Evolutionary conservation across 1,284 basidiomycete genomes (phyloP).

Genomic region (Ceratobasidium sp.): DNA sequence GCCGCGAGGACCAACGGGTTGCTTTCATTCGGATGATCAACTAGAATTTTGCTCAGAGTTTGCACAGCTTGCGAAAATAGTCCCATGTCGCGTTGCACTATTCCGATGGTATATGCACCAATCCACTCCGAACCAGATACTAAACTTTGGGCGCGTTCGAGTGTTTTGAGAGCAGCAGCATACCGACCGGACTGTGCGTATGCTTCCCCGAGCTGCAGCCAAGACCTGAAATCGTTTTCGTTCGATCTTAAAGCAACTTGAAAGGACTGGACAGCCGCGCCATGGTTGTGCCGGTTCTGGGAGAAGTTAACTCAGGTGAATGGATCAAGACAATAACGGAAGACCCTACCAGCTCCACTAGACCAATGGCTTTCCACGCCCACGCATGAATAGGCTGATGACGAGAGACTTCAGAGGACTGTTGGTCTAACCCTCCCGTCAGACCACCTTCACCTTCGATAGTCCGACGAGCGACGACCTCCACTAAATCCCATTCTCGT

Average conservation of each 20-base stretch:
- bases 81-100: slow-evolving; percentile 84
- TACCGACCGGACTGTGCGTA: slow-evolving; percentile 89
- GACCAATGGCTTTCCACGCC: slow-evolving; percentile 98
- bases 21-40: slow-evolving; percentile 56
- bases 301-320: slow-evolving; percentile 9
- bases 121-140: slow-evolving; percentile 79
- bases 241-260: slow-evolving; percentile 88
- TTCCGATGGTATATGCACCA: slow-evolving; percentile 82
- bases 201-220: slow-evolving; percentile 92
- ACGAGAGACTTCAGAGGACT: slow-evolving; percentile 53
- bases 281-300: slow-evolving; percentile 78
- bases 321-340: neutral
- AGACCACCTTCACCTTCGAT: slow-evolving; percentile 91
- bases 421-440: slow-evolving; percentile 61
- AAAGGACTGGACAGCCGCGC: slow-evolving; percentile 82
- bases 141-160: slow-evolving; percentile 76
- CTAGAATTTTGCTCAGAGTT: slow-evolving; percentile 68
- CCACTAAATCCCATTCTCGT: slow-evolving; percentile 94
- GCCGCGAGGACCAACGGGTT: slow-evolving; percentile 78
- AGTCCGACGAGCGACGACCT: slow-evolving; percentile 88
- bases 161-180: slow-evolving; percentile 88
- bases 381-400: slow-evolving; percentile 86
- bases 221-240: slow-evolving; percentile 77
- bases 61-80: slow-evolving; percentile 77
- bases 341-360: slow-evolving; percentile 84